Evolutionary conservation across 129 eudicot genomes (phyloP).

Genomic region (Dittrichia graveolens): DNA sequence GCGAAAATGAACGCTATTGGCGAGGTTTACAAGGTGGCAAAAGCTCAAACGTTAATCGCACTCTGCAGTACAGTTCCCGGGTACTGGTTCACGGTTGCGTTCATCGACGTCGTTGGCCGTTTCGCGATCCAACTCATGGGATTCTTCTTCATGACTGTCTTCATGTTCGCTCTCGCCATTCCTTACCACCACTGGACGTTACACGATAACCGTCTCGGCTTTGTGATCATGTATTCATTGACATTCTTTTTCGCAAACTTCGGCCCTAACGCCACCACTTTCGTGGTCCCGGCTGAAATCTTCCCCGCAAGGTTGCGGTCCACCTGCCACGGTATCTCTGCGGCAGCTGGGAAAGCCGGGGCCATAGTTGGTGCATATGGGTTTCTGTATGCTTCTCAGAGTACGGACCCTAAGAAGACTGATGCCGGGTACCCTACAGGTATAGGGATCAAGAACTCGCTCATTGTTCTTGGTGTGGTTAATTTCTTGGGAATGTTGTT

Average conservation of each 20-base stretch:
- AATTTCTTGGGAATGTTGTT: constrained; percentile 49
- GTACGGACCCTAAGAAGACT: constrained; percentile 34
- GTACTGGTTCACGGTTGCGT: constrained; percentile 66
- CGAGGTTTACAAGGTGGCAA: constrained; percentile 52
- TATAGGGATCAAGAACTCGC: constrained; percentile 55
- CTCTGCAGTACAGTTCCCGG: constrained; percentile 71
- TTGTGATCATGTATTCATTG: constrained; percentile 57
- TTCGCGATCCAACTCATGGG: constrained; percentile 69
- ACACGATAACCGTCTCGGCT: constrained; percentile 43
- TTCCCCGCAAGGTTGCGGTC: constrained; percentile 75
- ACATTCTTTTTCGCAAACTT: constrained; percentile 74
- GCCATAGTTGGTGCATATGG: constrained; percentile 77
- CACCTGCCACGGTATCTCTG: constrained; percentile 80
- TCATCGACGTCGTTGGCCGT: constrained; percentile 62
- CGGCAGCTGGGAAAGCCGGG: constrained; percentile 78
- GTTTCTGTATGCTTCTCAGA: constrained; percentile 59
- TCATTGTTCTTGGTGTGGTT: constrained; percentile 50
- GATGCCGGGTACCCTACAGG: constrained; percentile 67
- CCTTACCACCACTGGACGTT: constrained; percentile 66
- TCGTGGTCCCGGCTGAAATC: constrained; percentile 76
- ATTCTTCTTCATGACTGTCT: constrained; percentile 72
- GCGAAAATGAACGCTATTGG: constrained; percentile 48
- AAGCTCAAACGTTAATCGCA: constrained; percentile 68
- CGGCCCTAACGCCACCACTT: constrained; percentile 80
- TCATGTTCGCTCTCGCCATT: constrained; percentile 74